Conservation (phyloP, 208 protist genomes). For the Acanthamoeba royreba region DNA sequence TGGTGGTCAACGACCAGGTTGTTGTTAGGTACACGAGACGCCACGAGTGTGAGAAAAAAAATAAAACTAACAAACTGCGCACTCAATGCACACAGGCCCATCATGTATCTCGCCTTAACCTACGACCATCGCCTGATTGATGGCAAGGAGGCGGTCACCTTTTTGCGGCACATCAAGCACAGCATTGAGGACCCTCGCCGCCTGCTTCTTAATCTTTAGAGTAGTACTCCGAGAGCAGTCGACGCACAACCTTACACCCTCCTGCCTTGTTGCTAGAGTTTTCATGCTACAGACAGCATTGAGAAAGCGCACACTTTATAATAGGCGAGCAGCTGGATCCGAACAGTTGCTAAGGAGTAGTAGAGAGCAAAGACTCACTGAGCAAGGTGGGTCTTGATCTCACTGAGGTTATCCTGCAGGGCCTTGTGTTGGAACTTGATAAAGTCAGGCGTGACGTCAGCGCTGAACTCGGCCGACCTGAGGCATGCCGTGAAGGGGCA, state of each 20-base stretch:
- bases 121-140: constrained; percentile 99
- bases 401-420: not conserved
- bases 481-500: no score
- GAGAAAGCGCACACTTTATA: no score
- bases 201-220: constrained; percentile 89
- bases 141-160: constrained; percentile 96
- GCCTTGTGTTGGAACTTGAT: constrained; percentile 11
- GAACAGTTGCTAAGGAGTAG: no score
- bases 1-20: constrained; percentile 86
- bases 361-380: no score
- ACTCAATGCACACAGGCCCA: constrained; percentile 78
- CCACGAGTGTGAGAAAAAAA: not conserved
- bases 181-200: constrained; percentile 92
- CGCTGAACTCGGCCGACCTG: constrained; percentile 11
- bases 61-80: not conserved
- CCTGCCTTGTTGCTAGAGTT: no score
- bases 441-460: constrained; percentile 11
- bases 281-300: no score
- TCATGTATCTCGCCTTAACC: constrained; percentile 98
- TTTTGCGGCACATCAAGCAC: constrained; percentile 96
- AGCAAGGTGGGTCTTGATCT: not conserved
- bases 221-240: no score
- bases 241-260: no score
- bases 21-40: not conserved
- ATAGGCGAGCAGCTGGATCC: no score